Base-by-base conservation (phyloP, 192 early-diverging fungal genomes). In the Backusella australiensis region DNA sequence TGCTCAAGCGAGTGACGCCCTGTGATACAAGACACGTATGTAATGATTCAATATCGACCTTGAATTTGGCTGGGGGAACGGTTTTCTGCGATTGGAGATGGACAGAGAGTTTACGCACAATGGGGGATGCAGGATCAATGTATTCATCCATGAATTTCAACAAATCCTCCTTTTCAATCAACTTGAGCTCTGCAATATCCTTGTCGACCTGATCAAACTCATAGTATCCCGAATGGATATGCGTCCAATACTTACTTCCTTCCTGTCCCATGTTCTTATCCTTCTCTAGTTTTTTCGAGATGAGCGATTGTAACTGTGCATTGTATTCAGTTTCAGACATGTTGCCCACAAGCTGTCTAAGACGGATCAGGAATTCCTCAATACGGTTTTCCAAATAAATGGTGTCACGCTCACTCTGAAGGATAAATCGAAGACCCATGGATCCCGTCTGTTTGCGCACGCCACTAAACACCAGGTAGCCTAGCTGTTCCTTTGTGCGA, bases 351-450 rank as follows among this genome's bases (percentile, higher is more conserved):
- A 84, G 73, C 77, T 83, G 72, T 68, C 84, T 73, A 3, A 82
- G 80, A 59, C 79, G 86, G 39, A 75, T 74, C 75, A 98, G 78
- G 83, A 98, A 99, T 63, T 82, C 82, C 71, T 93, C 90, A 63
- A 97, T 91, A 32, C 97, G 86, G 71, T 85, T 85, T 78, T 96
- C 90, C 49, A 99, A 80, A 82, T 93, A 95, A 9, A 88, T 79
- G 0, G 98, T 93, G 67, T 93, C 92, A 6, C 86, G 75, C 80
- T 97, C 97, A 76, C 94, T 95, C 75, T 99, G 96, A 38, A 99
- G 81, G 65, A 97, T 88, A 67, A 98, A 84, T 0, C 95, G 83
- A 56, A 95, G 86, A 34, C 92, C 90, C 80, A 95, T 92, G 21
- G 86, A 87, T 4, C 95, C 95, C 34, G 93, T 90, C 71, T 87